Percentiles rank a stretch among this genome's conserved stretches.
Evolutionary conservation across 2,329 filamentous ascomycete species (phyloP).

Genomic region (Albophoma yamanashiensis): DNA sequence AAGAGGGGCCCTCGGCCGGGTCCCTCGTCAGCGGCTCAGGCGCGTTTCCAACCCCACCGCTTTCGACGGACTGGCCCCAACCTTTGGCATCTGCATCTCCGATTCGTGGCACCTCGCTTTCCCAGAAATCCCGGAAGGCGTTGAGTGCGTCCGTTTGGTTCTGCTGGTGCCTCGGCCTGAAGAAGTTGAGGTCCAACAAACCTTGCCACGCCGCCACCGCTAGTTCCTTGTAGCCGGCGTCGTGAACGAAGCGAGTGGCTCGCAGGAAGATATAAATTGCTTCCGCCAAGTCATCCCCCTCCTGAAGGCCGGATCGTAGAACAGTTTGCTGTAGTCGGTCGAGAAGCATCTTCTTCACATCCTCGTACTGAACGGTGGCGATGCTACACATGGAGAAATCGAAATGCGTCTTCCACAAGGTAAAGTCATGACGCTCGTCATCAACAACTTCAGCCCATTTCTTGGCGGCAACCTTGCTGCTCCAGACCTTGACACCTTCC

Average conservation of each 20-base stretch:
- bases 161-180: slow-evolving; percentile 23
- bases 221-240: slow-evolving; percentile 69
- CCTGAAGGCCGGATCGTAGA: slow-evolving; percentile 2
- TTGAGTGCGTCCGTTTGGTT: slow-evolving; percentile 15
- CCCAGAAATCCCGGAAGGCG: slow-evolving; percentile 70
- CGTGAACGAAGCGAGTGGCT: slow-evolving; percentile 60
- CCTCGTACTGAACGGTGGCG: slow-evolving; percentile 55
- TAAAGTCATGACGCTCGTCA: slow-evolving; percentile 26
- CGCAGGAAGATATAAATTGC: slow-evolving; percentile 62
- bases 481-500: slow-evolving; percentile 69
- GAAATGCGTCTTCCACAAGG: slow-evolving; percentile 63
- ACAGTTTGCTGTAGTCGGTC: slow-evolving; percentile 30
- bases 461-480: slow-evolving; percentile 43
- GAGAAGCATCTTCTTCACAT: slow-evolving; percentile 48
- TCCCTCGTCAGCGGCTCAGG: slow-evolving; percentile 22
- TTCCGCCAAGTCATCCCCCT: slow-evolving; percentile 13
- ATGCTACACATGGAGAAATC: slow-evolving; percentile 63
- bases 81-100: slow-evolving; percentile 64
- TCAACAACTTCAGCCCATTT: slow-evolving; percentile 50
- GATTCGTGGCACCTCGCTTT: slow-evolving; percentile 67
- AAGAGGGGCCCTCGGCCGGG: slow-evolving; percentile 8
- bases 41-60: slow-evolving; percentile 23
- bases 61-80: slow-evolving; percentile 49
- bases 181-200: slow-evolving; percentile 60
- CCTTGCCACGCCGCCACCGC: slow-evolving; percentile 78